Evolutionary conservation across 345 rosid species (phyloP), one percentile per base, ranked within the genome.

Genomic region (Arabidopsis suecica): DNA sequence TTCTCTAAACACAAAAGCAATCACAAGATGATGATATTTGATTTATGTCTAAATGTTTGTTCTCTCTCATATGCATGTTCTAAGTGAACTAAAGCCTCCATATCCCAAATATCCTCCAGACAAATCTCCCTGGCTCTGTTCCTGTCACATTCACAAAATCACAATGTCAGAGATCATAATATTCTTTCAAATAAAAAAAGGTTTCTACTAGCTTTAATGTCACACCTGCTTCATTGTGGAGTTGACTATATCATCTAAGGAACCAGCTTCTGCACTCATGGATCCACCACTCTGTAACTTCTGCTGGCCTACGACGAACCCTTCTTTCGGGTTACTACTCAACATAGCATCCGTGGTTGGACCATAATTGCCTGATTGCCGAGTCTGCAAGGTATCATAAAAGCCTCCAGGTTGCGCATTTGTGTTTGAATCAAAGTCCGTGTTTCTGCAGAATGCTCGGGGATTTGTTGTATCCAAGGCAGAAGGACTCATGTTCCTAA

Each of bases 191-290:
- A 76, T 76, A 50, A 69, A 16, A n/a, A 56, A 57, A 36, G 48
- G 57, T 62, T 72, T 41, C 32, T 62, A 3, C 55, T 33, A 11
- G 13, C 23, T 69, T 28, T 20, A 37, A 56, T 40, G 13, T 54
- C 79, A 61, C 65, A 85, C 97, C 89, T 79, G 85, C 44, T 86
- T 86, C 83, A 86, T 75, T 80, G 88, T 80, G 30, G 86, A 82
- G 73, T 81, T 80, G 22, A 82, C 89, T 59, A 89, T 34, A 82
- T 86, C 94, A 72, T 88, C 91, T 86, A 89, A 84, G 50, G 86
- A 86, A 53, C 90, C 94, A 72, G 82, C 83, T 65, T 81, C 83
- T 57, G 63, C 78, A 61, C 63, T 76, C 72, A 81, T 33, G 74
- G 70, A 88, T 61, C 87, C 73, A 37, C 87, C 73, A 20, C 83